These are phyloP conservation scores for Verruconis gallopava DNA, from an alignment of 2,329 filamentous ascomycete species.

Conservation along the genomic window DNA sequence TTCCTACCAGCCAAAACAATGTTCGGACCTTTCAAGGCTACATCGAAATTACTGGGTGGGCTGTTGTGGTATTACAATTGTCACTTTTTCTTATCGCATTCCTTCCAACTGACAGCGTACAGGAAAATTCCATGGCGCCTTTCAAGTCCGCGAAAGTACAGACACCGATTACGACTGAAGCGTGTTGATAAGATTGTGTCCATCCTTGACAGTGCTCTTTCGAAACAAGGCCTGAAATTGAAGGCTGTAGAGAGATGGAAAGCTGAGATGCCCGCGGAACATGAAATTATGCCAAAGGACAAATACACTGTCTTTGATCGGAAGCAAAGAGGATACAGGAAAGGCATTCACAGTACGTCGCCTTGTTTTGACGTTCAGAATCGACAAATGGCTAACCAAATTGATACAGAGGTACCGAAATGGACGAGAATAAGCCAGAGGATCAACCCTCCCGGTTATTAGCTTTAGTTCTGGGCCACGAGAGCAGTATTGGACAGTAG, in stretches of 20 bases:
- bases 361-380: not conserved
- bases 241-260: constrained; percentile 81
- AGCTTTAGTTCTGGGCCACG: too few relatives aligned
- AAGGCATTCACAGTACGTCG: constrained; percentile 91
- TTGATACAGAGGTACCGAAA: constrained; percentile 25
- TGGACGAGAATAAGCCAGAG: constrained; percentile 17
- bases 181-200: constrained; percentile 74
- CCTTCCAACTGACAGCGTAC: constrained; percentile 17
- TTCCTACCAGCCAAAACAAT: constrained; percentile 38
- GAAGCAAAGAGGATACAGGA: constrained; percentile 89
- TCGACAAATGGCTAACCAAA: not conserved
- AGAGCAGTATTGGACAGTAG: too few relatives aligned
- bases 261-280: constrained; percentile 86
- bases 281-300: constrained; percentile 89
- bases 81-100: not conserved
- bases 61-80: constrained; percentile 55
- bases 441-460: constrained; percentile 15
- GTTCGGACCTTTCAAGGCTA: constrained; percentile 75
- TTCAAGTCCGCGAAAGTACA: constrained; percentile 78
- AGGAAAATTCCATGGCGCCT: constrained; percentile 97
- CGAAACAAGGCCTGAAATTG: constrained; percentile 37
- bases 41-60: constrained; percentile 62
- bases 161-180: constrained; percentile 70
- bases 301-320: constrained; percentile 98
- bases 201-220: constrained; percentile 57